Conservation (phyloP, 306 rosid genomes). For the Pueraria montana region DNA sequence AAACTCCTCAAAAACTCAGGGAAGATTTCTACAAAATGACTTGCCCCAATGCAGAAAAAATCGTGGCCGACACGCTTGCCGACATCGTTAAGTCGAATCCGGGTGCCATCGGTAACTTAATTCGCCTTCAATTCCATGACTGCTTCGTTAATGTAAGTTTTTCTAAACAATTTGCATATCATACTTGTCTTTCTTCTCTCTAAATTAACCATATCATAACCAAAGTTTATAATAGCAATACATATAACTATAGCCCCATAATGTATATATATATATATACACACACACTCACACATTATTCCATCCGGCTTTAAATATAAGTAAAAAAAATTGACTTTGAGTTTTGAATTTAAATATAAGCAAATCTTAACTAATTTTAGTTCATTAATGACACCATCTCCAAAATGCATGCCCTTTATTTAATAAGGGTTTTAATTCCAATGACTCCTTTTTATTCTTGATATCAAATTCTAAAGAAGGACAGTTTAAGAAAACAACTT, state of each 20-base stretch:
- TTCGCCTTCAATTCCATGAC: constrained; percentile 81
- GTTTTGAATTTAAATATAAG: too few species aligned
- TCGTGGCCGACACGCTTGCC: constrained; percentile 41
- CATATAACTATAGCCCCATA: not conserved
- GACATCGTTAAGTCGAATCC: constrained; percentile 27
- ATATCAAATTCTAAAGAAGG: too few species aligned
- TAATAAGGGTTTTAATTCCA: too few species aligned
- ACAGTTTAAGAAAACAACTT: too few species aligned
- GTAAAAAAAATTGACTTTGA: too few species aligned
- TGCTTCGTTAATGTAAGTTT: constrained; percentile 75
- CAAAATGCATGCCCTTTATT: too few species aligned
- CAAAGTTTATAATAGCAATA: not conserved
- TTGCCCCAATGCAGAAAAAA: constrained; percentile 65
- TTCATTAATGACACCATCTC: too few species aligned
- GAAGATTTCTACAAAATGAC: constrained; percentile 46
- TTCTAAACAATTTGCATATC: not conserved
- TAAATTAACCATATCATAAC: not conserved
- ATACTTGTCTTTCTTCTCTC: not conserved
- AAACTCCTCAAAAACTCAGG: not conserved
- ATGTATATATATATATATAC: not conserved
- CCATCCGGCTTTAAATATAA: too few species aligned
- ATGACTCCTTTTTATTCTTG: too few species aligned
- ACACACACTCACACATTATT: not conserved
- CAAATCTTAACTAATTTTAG: too few species aligned
- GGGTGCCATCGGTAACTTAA: constrained; percentile 45